A percentile compares a stretch with the other conserved stretches of the same genome.
phyloP scores from a whole-genome alignment of 176 grass and related monocot genomes.

The Triticum urartu region DNA sequence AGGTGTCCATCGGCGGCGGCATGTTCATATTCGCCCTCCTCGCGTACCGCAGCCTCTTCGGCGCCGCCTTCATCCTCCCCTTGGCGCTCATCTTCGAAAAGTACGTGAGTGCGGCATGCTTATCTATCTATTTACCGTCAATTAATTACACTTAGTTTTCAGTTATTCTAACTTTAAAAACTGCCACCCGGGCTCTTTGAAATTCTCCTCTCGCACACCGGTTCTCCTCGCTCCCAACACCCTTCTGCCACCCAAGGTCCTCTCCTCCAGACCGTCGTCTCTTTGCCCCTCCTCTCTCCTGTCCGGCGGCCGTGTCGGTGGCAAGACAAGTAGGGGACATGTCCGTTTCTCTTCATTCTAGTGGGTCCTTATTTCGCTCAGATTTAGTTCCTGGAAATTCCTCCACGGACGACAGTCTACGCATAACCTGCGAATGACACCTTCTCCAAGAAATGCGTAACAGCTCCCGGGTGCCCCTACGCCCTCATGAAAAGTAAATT shows the following conservation, averaged over 20 bases:
- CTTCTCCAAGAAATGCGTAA: no score
- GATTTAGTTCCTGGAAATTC: neutral
- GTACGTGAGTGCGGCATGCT: neutral
- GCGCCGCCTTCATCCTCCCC: slow-evolving; percentile 34
- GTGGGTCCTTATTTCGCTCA: neutral
- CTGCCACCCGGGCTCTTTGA: neutral
- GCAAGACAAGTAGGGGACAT: no score
- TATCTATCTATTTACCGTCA: neutral
- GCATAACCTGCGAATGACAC: no score
- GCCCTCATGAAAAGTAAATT: no score
- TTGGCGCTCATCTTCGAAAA: slow-evolving; percentile 30
- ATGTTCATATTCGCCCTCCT: slow-evolving; percentile 48
- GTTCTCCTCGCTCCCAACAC: neutral
- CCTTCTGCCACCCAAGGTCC: no score
- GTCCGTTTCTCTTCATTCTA: neutral
- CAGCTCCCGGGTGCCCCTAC: no score
- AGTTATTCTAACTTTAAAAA: neutral
- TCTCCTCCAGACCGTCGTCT: neutral
- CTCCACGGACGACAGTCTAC: no score
- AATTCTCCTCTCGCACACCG: no score
- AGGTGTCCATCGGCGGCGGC: slow-evolving; percentile 31
- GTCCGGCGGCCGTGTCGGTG: no score
- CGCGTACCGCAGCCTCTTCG: slow-evolving; percentile 32
- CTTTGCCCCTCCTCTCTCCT: no score
- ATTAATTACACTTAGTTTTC: neutral